Evolutionary conservation across 768 basidiomycete species (phyloP).

Genomic region (Serendipita sp.): DNA sequence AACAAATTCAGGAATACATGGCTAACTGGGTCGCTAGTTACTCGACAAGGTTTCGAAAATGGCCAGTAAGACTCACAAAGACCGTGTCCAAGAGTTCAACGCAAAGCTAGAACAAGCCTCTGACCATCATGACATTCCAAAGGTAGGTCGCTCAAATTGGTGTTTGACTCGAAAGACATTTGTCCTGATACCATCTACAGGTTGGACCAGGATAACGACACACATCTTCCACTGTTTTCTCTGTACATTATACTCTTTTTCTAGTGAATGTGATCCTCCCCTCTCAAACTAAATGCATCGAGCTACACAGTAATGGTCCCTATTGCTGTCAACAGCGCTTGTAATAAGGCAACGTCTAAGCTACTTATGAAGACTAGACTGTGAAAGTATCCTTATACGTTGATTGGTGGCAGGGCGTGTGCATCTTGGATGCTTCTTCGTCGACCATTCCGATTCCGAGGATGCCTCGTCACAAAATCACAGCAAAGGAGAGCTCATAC

Average conservation of each 20-base stretch:
- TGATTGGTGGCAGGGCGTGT: background rate
- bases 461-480: constrained; percentile 3
- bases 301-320: too few relatives aligned
- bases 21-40: constrained; percentile 30
- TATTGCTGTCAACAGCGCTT: too few relatives aligned
- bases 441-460: background rate
- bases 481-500: background rate
- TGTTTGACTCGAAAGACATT: constrained; percentile 15
- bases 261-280: too few relatives aligned
- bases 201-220: constrained; percentile 66
- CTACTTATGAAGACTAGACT: background rate
- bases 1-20: background rate
- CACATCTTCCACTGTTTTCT: background rate
- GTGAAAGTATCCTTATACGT: background rate
- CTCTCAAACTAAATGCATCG: too few relatives aligned
- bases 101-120: constrained; percentile 68
- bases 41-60: constrained; percentile 56
- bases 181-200: constrained; percentile 22
- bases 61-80: constrained; percentile 81
- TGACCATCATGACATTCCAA: constrained; percentile 91
- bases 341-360: background rate
- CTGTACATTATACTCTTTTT: too few relatives aligned
- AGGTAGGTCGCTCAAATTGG: constrained; percentile 31
- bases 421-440: constrained; percentile 1
- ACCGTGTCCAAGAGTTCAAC: constrained; percentile 84